These are phyloP conservation scores for Dendrocalamus latiflorus DNA, from an alignment of 202 grass and related monocot genomes.

Conservation along the genomic window DNA sequence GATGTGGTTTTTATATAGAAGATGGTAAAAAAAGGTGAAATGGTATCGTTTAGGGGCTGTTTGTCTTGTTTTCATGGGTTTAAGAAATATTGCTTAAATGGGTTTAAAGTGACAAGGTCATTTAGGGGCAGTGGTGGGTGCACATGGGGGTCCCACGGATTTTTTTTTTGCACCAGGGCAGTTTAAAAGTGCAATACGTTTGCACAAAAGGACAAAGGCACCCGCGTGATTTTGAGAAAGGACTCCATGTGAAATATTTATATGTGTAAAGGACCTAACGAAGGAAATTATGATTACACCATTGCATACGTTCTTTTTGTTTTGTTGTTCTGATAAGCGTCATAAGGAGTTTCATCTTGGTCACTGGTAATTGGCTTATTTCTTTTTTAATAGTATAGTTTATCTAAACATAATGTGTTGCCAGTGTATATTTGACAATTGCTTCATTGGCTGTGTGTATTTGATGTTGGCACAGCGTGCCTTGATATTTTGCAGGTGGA, in stretches of 20 bases:
- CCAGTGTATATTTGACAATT: background rate
- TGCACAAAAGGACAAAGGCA: background rate
- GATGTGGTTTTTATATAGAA: background rate
- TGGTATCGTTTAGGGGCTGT: background rate
- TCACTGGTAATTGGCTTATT: background rate
- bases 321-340: background rate
- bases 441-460: conserved; percentile 2
- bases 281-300: background rate
- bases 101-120: background rate
- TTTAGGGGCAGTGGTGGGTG: background rate
- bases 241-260: background rate
- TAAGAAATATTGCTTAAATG: background rate
- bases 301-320: background rate
- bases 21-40: background rate
- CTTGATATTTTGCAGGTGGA: conserved; percentile 9
- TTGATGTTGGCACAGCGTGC: background rate
- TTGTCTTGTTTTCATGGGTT: background rate
- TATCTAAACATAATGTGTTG: background rate
- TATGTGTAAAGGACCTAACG: background rate
- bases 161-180: background rate
- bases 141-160: background rate
- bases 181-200: background rate
- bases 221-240: background rate
- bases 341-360: background rate
- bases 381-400: background rate